Percentiles rank a stretch among this genome's conserved stretches.
Conservation (phyloP, 2,329 filamentous ascomycete genomes). For the Fusarium kyushuense region DNA sequence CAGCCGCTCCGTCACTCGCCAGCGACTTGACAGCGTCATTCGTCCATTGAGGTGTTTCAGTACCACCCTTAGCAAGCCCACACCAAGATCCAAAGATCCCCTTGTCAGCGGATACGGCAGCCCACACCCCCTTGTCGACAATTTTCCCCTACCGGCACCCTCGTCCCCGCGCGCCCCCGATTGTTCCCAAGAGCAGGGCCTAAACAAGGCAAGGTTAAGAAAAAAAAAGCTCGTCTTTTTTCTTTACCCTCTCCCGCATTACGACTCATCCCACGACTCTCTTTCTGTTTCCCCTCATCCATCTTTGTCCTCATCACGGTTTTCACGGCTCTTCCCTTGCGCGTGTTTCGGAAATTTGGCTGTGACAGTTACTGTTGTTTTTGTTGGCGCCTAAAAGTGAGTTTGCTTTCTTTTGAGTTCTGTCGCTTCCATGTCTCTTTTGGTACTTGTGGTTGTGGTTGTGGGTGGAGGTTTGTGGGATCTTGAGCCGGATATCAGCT, state of each 20-base stretch:
- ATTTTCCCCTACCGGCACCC: conserved; percentile 52
- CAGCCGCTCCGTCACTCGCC: conserved; percentile 46
- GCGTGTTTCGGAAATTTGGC: conserved; percentile 60
- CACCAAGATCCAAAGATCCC: conserved; percentile 50
- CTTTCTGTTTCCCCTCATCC: conserved; percentile 52
- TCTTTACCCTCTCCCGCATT: conserved; percentile 48
- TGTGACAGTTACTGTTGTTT: conserved; percentile 60
- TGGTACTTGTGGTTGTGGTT: conserved; percentile 31
- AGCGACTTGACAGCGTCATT: conserved; percentile 46
- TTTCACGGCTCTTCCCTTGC: conserved; percentile 62
- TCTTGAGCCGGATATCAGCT: conserved; percentile 24
- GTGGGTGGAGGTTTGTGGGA: conserved; percentile 38
- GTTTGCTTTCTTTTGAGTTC: conserved; percentile 49
- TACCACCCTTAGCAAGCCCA: conserved; percentile 47
- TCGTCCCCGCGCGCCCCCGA: conserved; percentile 50
- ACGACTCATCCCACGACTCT: conserved; percentile 52
- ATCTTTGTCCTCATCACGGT: conserved; percentile 54
- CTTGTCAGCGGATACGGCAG: conserved; percentile 49
- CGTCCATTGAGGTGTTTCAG: conserved; percentile 50
- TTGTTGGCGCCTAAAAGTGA: conserved; percentile 68
- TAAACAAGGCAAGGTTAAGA: conserved; percentile 51
- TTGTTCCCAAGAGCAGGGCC: conserved; percentile 50
- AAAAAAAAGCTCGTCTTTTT: conserved; percentile 54
- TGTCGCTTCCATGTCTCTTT: conserved; percentile 40
- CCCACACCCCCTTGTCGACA: conserved; percentile 50